Conservation (phyloP, 192 early-diverging fungal species). For the Coemansia aciculifera region DNA sequence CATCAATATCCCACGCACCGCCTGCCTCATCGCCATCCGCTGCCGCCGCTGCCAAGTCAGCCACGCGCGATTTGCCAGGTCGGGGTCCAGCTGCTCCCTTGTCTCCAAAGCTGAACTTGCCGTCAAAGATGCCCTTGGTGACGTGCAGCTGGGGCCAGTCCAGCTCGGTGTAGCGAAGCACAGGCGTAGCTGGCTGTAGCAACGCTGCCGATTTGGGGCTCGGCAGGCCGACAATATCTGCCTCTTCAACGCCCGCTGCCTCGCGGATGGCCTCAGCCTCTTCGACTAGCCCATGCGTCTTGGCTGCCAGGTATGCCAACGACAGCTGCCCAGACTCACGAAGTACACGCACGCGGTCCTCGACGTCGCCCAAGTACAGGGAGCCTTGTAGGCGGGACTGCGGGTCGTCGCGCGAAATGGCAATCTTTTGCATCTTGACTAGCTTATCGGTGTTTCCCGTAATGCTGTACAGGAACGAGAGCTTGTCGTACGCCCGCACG, state of each 20-base stretch:
- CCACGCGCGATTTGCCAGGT: constrained; percentile 52
- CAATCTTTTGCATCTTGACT: constrained; percentile 92
- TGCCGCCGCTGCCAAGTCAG: constrained; percentile 60
- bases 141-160: constrained; percentile 95
- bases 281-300: constrained; percentile 83
- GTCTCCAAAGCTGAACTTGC: constrained; percentile 62
- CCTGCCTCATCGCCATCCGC: constrained; percentile 59
- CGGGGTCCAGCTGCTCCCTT: constrained; percentile 43
- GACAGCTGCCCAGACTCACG: constrained; percentile 86
- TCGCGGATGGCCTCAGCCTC: constrained; percentile 82
- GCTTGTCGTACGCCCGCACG: constrained; percentile 84
- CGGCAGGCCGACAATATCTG: constrained; percentile 50
- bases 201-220: constrained; percentile 53
- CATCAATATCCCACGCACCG: constrained; percentile 78
- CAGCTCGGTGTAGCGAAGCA: constrained; percentile 69
- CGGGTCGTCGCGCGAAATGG: constrained; percentile 76
- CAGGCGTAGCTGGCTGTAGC: constrained; percentile 69
- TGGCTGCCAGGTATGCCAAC: constrained; percentile 91
- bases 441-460: constrained; percentile 92
- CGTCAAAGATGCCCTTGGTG: constrained; percentile 82
- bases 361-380: constrained; percentile 86
- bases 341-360: constrained; percentile 83
- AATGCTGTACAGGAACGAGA: constrained; percentile 94
- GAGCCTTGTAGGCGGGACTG: constrained; percentile 95
- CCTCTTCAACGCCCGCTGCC: constrained; percentile 68